phyloP scores from a whole-genome alignment of 1,139 yeast species.

The Eremothecium gossypii region DNA sequence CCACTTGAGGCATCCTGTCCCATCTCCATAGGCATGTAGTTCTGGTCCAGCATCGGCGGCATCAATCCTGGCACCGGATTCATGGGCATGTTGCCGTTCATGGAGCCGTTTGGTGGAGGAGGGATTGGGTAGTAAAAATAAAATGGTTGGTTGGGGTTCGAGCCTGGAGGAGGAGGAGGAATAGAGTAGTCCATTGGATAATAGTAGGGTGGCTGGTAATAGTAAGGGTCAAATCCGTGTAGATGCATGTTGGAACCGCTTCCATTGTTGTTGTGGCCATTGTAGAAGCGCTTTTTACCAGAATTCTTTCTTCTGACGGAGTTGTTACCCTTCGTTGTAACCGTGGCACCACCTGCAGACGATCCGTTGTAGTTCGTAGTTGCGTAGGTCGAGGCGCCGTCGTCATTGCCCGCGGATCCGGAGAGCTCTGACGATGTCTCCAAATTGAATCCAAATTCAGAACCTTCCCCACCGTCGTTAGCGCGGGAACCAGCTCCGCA shows the following conservation, averaged over 20 bases:
- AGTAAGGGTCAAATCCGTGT: conserved; percentile 17
- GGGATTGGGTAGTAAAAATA: conserved; percentile 28
- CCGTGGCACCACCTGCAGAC: conserved; percentile 22
- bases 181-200: conserved; percentile 26
- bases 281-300: conserved; percentile 6
- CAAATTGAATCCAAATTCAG: conserved; percentile 8
- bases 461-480: conserved; percentile 10
- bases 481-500: conserved; percentile 6
- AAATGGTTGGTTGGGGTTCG: conserved; percentile 19
- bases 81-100: conserved; percentile 4
- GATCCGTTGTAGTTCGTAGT: conserved; percentile 20
- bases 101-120: conserved; percentile 14
- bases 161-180: conserved; percentile 15
- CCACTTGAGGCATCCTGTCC: conserved; percentile 2
- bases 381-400: conserved; percentile 18
- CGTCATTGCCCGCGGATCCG: conserved; percentile 16
- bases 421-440: conserved; percentile 16
- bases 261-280: conserved; percentile 8
- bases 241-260: conserved; percentile 8
- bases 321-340: conserved; percentile 3
- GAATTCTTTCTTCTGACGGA: conserved; percentile 9
- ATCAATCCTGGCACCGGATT: conserved; percentile 3
- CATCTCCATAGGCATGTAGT: conserved; percentile 5
- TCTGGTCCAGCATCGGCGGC: conserved; percentile 5
- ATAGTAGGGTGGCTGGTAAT: conserved; percentile 24